Percentiles rank a stretch among this genome's conserved stretches.
phyloP scores from a whole-genome alignment of 305 asterid species.

The Coffea humblotiana region DNA sequence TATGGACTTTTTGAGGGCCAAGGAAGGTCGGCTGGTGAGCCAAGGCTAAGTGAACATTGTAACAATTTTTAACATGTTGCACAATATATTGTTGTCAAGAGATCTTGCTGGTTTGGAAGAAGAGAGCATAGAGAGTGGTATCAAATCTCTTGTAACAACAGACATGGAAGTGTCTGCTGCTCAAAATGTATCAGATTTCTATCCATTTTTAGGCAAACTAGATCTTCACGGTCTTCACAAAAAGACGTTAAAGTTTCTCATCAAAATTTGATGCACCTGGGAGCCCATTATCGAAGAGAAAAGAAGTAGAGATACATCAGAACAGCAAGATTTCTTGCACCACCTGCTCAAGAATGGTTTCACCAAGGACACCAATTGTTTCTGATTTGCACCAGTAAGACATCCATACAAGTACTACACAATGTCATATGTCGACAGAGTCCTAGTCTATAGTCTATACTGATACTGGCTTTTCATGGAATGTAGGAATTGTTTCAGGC shows the following conservation, averaged over 20 bases:
- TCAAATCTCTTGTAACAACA: conserved; percentile 26
- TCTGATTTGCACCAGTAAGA: conserved; percentile 15
- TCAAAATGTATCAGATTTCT: conserved; percentile 37
- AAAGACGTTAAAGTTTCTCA: conserved; percentile 2
- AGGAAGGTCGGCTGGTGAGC: conserved; percentile 23
- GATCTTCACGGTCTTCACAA: conserved; percentile 41
- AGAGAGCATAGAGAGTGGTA: conserved; percentile 11
- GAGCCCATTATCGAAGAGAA: conserved; percentile 33
- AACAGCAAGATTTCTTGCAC: conserved; percentile 36
- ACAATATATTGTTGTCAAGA: conserved; percentile 27
- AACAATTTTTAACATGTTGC: conserved; percentile 33
- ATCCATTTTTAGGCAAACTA: conserved; percentile 26
- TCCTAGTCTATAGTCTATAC: no score
- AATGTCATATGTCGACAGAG: no score
- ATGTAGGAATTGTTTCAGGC: no score
- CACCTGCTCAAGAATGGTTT: conserved; percentile 25
- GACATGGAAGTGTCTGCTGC: conserved; percentile 6
- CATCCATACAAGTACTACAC: no score
- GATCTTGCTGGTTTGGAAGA: conserved; percentile 32
- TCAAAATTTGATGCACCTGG: conserved; percentile 25
- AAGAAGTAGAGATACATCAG: conserved; percentile 13
- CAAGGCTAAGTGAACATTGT: conserved; percentile 25
- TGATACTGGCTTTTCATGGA: not conserved
- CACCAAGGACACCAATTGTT: conserved; percentile 33
- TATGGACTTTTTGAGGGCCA: conserved; percentile 15